These are phyloP conservation scores for Prunus mume DNA, from an alignment of 306 rosid genomes.

Conservation along the genomic window DNA sequence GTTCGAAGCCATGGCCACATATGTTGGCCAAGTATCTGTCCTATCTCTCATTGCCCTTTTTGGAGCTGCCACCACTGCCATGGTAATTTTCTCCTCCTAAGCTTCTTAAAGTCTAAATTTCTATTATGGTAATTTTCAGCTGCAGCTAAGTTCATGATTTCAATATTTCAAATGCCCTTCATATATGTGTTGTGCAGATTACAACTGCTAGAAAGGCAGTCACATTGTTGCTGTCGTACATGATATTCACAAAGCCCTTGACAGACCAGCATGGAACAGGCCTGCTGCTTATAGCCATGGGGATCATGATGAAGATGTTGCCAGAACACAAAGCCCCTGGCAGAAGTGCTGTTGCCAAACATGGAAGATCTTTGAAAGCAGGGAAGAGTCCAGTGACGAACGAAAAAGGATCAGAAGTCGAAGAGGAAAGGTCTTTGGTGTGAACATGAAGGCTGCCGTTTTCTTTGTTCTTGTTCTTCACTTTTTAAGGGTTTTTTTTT, in stretches of 20 bases:
- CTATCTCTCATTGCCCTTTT: constrained; percentile 51
- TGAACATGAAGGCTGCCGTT: constrained; percentile 14
- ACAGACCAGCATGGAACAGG: constrained; percentile 64
- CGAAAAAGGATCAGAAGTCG: constrained; percentile 13
- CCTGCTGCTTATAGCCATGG: constrained; percentile 53
- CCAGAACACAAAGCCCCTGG: constrained; percentile 33
- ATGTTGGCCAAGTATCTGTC: constrained; percentile 59
- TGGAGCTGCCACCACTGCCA: constrained; percentile 64
- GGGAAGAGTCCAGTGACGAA: constrained; percentile 3
- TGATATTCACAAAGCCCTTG: constrained; percentile 67
- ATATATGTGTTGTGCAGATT: constrained; percentile 24
- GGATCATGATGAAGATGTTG: constrained; percentile 50
- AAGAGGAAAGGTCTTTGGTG: constrained; percentile 33
- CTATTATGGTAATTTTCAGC: background rate
- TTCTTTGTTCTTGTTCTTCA: background rate
- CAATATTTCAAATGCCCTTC: too few species aligned
- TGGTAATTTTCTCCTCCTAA: constrained; percentile 27
- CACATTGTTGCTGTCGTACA: constrained; percentile 55
- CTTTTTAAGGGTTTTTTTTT: background rate
- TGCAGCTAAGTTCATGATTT: too few species aligned
- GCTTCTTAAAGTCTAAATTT: background rate
- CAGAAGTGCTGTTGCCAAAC: constrained; percentile 14
- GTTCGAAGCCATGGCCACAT: constrained; percentile 60
- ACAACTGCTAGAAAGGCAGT: constrained; percentile 71
- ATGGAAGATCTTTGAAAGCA: constrained; percentile 5